Base-by-base conservation (phyloP, 192 early-diverging fungal species). In the Coemansia sp. region DNA sequence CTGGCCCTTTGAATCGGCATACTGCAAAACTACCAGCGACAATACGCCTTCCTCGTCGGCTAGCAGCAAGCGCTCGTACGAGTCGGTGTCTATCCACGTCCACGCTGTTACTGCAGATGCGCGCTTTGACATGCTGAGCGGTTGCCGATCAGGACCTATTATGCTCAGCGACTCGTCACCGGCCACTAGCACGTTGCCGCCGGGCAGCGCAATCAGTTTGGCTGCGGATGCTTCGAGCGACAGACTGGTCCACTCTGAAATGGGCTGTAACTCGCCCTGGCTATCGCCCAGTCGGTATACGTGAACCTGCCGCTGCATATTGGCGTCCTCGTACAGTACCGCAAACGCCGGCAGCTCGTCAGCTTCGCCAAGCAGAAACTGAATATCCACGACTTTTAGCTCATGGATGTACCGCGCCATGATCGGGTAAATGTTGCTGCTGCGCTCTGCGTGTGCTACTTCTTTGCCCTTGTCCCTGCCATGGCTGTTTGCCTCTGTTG, bases 31-130 rank as follows among this genome's bases (percentile, higher is more conserved):
- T 0, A 90, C 67, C 3, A 44, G 40, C 7, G 85, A 87, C 25
- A 97, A 57, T 2, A 69, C 71, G 34, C 92, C 91, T 5, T 68
- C 62, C 28, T 78, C 69, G 67, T 94, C 93, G 15, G 87, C 87
- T 3, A 94, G 57, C n/a, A 95, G 77, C 64, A 84, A 89, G 55
- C 87, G 82, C 40, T 63, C 58, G 21, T 68, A 57, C 42, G 82
- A 75, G 5, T 81, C 71, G 10, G 61, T 64, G 63, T 88, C 84
- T 1, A 91, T 60, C 52, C 71, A 75, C 14, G 74, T 80, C 60
- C 77, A 82, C 59, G 85, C 80, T 57, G 83, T 85, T 25, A 88
- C 82, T 5, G 78, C 59, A 1, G 71, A 62, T 7, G 62, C 60
- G 10, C 53, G 57, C 64, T 67, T 69, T 0, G 71, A 60, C 58